These are phyloP conservation scores for Ilyonectria sp. DNA, from an alignment of 2,329 filamentous ascomycete genomes.

Conservation along the genomic window DNA sequence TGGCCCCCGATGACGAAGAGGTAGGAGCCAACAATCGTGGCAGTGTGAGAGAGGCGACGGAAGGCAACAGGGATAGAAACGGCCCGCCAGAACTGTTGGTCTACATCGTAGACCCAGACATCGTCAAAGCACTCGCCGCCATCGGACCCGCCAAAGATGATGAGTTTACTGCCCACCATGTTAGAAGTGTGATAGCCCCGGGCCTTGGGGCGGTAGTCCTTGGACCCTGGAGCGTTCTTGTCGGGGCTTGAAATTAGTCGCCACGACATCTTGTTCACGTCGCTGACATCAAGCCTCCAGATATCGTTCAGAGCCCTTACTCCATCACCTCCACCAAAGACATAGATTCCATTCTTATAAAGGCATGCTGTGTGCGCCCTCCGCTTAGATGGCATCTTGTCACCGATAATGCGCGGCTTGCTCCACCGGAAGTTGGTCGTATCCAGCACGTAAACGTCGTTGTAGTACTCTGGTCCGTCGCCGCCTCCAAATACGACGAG, in stretches of 20 bases:
- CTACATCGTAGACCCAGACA: constrained; percentile 81
- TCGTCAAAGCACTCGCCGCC: constrained; percentile 81
- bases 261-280: constrained; percentile 79
- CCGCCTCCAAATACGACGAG: constrained; percentile 79
- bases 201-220: constrained; percentile 70
- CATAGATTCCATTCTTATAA: constrained; percentile 79
- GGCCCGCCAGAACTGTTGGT: constrained; percentile 71
- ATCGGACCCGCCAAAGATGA: constrained; percentile 79
- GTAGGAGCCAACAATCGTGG: constrained; percentile 79
- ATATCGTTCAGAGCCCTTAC: constrained; percentile 80
- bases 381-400: constrained; percentile 71
- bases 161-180: constrained; percentile 80
- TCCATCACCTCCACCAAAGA: constrained; percentile 81
- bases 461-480: constrained; percentile 80
- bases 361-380: constrained; percentile 80
- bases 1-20: constrained; percentile 80
- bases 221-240: constrained; percentile 48
- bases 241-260: constrained; percentile 71
- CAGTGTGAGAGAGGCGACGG: constrained; percentile 77
- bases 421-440: constrained; percentile 79
- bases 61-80: constrained; percentile 74
- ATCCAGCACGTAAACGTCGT: constrained; percentile 80
- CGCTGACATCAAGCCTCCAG: constrained; percentile 79
- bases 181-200: constrained; percentile 81
- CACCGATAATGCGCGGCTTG: constrained; percentile 72